These are phyloP conservation scores for Raphanus raphanistrum DNA, from an alignment of 345 rosid species.

Conservation along the genomic window DNA sequence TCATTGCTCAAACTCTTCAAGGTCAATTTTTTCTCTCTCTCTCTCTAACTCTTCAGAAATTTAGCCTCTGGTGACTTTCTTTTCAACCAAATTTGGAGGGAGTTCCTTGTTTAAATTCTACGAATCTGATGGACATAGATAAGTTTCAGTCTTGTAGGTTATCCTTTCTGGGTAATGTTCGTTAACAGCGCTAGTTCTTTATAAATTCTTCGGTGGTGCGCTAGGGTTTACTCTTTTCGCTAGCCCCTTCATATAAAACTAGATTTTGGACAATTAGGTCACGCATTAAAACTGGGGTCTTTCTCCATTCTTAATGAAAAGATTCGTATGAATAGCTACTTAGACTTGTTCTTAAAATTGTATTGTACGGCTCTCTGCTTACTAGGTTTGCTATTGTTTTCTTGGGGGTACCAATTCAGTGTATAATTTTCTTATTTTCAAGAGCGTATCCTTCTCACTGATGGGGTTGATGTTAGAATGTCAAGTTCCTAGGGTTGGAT, in stretches of 20 bases:
- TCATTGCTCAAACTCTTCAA: constrained; percentile 76
- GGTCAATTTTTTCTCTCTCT: constrained; percentile 38
- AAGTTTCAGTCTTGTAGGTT: constrained; percentile 8
- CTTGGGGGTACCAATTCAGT: not conserved
- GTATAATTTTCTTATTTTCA: not conserved
- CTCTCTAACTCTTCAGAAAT: constrained; percentile 2
- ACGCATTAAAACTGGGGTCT: not conserved
- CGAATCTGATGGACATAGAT: not conserved
- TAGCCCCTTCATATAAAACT: not conserved
- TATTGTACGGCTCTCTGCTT: not conserved
- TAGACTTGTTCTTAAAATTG: constrained; percentile 7
- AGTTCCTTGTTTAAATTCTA: constrained; percentile 25
- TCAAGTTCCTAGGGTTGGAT: constrained; percentile 4
- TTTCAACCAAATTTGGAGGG: constrained; percentile 23
- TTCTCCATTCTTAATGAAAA: constrained; percentile 12
- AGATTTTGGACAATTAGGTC: constrained; percentile 26
- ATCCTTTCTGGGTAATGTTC: constrained; percentile 13
- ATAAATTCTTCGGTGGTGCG: constrained; percentile 13
- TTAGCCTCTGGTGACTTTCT: not conserved
- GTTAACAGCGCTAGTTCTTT: not conserved
- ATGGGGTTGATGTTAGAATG: not conserved
- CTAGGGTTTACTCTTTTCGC: constrained; percentile 30
- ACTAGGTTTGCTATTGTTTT: not conserved
- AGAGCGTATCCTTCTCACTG: not conserved
- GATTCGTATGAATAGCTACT: not conserved